Base-by-base conservation (phyloP, 208 protist species). In the Leishmania lainsoni region DNA sequence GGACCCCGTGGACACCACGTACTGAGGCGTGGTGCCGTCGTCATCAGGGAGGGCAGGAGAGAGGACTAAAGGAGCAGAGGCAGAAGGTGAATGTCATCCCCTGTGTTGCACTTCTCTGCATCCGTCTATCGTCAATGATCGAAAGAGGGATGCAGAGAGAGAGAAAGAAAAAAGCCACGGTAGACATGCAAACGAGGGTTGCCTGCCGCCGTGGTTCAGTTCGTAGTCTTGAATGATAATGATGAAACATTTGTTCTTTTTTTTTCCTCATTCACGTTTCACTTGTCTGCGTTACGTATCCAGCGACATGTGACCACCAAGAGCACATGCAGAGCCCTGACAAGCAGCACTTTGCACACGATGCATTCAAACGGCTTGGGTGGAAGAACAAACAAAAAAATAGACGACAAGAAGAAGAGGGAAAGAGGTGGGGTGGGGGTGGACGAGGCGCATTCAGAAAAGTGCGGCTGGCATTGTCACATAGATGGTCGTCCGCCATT, bases 401-500 rank as follows among this genome's bases (percentile, higher is more conserved):
- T n/a, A 29, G 5, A 35, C 59, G 51, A 54, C 51, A 16, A 16
- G 51, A 54, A 8, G 51, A n/a, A 26, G 20, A 29, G 16, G 59
- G 16, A 10, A 3, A 10, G 51, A 4, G 51, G 22, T 0, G 22
- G 12, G 65, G 0, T 0, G 0, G 29, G 0, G 35, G 29, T n/a
- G n/a, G 65, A 16, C n/a, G 45, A 5, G 14, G 32, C 5, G 26
- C 16, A 20, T 39, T 14, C 17, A 26, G 8, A 9, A 72, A 29
- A 20, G 35, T 8, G 39, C 12, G 68, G n/a, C 10, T 16, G 32
- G 10, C n/a, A 0, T 29, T 3, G 59, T 10, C 59, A 65, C 59
- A 17, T 5, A 2, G 20, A 35, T 8, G n/a, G 5, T n/a, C n/a
- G n/a, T 1, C 2, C 12, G 32, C 32, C n/a, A 6, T 16, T 6